Evolutionary conservation across 352 stramenopile genomes (phyloP).

Genomic region (Globisporangium mamillatum): DNA sequence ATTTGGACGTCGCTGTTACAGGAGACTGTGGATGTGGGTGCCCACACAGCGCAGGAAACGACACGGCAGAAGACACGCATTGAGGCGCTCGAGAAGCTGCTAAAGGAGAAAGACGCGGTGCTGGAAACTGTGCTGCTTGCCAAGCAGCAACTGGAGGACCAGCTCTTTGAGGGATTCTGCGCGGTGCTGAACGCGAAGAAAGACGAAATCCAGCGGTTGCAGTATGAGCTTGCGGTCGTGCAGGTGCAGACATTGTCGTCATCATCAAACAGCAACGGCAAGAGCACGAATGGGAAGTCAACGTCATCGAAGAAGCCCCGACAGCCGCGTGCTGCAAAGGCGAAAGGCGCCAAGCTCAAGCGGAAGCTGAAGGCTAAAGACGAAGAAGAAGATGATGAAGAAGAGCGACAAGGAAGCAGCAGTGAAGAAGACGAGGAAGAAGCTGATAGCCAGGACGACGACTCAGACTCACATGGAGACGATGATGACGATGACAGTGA

Average conservation of each 20-base stretch:
- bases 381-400: conserved; percentile 20
- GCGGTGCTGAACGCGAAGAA: conserved; percentile 61
- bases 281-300: background rate
- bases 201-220: conserved; percentile 47
- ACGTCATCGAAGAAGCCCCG: conserved; percentile 1
- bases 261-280: background rate
- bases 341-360: conserved; percentile 35
- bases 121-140: conserved; percentile 36
- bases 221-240: conserved; percentile 27
- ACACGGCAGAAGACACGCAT: conserved; percentile 23
- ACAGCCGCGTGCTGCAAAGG: conserved; percentile 8
- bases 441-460: conserved; percentile 20
- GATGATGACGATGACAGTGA: conserved; percentile 10
- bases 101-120: conserved; percentile 42
- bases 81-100: conserved; percentile 27
- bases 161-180: conserved; percentile 44
- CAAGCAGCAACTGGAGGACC: conserved; percentile 46
- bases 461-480: conserved; percentile 13
- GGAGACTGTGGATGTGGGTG: conserved; percentile 22
- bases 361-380: conserved; percentile 12
- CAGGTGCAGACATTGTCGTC: background rate
- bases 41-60: conserved; percentile 11
- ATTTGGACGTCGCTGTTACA: conserved; percentile 35
- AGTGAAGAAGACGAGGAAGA: conserved; percentile 11
- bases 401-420: conserved; percentile 7